These are phyloP conservation scores for Annulohypoxylon bovei DNA, from an alignment of 495 filamentous ascomycete species.

Conservation along the genomic window DNA sequence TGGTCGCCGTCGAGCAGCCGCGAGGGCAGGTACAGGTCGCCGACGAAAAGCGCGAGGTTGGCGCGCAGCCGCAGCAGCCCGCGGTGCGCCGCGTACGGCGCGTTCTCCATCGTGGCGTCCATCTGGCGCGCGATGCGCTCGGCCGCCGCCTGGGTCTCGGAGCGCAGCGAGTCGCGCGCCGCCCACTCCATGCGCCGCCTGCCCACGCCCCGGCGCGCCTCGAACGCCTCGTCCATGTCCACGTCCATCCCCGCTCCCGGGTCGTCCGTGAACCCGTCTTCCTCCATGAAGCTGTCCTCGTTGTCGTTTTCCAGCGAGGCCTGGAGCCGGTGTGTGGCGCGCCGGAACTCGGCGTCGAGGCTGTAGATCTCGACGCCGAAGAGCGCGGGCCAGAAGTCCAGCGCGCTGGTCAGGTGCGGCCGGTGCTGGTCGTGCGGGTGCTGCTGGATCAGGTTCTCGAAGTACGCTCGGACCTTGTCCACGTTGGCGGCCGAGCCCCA, in stretches of 20 bases:
- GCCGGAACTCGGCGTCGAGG: slow-evolving; percentile 43
- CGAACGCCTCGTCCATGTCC: slow-evolving; percentile 8
- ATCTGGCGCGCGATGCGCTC: slow-evolving; percentile 68
- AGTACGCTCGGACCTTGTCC: slow-evolving; percentile 44
- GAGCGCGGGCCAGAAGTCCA: slow-evolving; percentile 56
- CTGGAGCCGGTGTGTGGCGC: slow-evolving; percentile 21
- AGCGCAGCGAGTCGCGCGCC: slow-evolving; percentile 39
- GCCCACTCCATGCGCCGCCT: slow-evolving; percentile 15
- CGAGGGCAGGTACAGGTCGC: slow-evolving; percentile 61
- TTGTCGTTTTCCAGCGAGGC: slow-evolving; percentile 18
- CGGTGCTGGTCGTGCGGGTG: slow-evolving; percentile 50
- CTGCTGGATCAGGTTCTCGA: slow-evolving; percentile 50
- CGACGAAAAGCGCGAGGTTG: slow-evolving; percentile 75
- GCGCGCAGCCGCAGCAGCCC: slow-evolving; percentile 69
- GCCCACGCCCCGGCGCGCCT: slow-evolving; percentile 23
- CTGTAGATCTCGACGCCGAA: slow-evolving; percentile 54
- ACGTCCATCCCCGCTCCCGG: slow-evolving; percentile 1
- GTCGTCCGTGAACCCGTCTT: neutral
- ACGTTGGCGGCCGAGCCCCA: slow-evolving; percentile 45
- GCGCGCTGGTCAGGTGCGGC: slow-evolving; percentile 41
- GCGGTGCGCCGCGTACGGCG: slow-evolving; percentile 69
- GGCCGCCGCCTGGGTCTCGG: slow-evolving; percentile 43
- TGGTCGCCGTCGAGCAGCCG: slow-evolving; percentile 24
- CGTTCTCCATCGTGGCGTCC: slow-evolving; percentile 69
- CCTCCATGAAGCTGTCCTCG: slow-evolving; percentile 4